phyloP scores from a whole-genome alignment of 768 basidiomycete species.

The Exsudoporus frostii region DNA sequence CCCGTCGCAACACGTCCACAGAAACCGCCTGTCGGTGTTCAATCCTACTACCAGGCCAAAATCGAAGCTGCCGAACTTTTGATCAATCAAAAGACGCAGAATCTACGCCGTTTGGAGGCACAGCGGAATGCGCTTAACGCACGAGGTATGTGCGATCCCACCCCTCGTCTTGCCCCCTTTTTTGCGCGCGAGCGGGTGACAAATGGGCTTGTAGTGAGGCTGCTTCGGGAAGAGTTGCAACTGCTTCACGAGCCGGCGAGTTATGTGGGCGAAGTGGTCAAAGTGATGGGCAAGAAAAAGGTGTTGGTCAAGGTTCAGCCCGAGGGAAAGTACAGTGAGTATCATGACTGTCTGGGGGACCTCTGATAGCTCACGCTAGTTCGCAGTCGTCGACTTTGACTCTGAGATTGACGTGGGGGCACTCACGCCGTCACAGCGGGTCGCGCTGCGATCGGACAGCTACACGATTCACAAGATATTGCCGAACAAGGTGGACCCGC shows the following conservation, averaged over 20 bases:
- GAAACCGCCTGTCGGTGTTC: slow-evolving; percentile 61
- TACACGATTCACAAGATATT: slow-evolving; percentile 97
- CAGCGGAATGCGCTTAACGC: slow-evolving; percentile 97
- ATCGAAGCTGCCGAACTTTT: slow-evolving; percentile 90
- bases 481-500: slow-evolving; percentile 96
- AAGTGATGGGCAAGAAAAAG: slow-evolving; percentile 99
- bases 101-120: slow-evolving; percentile 90
- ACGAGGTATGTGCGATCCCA: slow-evolving; percentile 54
- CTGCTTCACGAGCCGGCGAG: slow-evolving; percentile 92
- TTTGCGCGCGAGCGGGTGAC: background rate
- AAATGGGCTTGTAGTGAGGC: slow-evolving; percentile 54
- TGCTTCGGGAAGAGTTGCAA: slow-evolving; percentile 90
- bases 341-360: accelerated
- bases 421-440: slow-evolving; percentile 83
- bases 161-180: too few relatives aligned
- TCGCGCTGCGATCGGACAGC: slow-evolving; percentile 93
- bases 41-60: slow-evolving; percentile 94
- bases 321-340: slow-evolving; percentile 97
- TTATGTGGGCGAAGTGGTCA: slow-evolving; percentile 97
- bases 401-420: slow-evolving; percentile 75
- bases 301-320: slow-evolving; percentile 98
- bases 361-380: background rate
- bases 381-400: slow-evolving; percentile 88
- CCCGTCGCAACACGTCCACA: slow-evolving; percentile 34
- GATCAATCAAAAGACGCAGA: slow-evolving; percentile 96